Conservation (phyloP, 1,284 basidiomycete species). For the Ganoderma resinaceum region DNA sequence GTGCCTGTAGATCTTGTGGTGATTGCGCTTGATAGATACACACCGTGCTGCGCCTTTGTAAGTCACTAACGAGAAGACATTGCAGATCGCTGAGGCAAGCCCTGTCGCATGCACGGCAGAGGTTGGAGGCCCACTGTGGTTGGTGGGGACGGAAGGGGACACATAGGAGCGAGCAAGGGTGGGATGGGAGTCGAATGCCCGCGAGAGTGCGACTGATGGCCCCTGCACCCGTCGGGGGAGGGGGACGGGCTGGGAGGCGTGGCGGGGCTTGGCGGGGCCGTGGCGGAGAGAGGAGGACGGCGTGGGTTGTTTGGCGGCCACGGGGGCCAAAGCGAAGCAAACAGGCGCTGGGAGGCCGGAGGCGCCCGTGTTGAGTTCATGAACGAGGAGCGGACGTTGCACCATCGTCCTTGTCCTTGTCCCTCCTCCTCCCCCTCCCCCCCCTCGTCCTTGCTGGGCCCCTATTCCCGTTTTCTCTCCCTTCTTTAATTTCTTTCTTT, state of each 20-base stretch:
- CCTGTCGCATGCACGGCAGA: not conserved
- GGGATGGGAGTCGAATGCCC: not conserved
- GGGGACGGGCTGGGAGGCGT: not conserved
- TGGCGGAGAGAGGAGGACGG: not conserved
- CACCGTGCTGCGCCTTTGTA: not conserved
- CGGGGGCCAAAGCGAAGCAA: slow-evolving; percentile 29
- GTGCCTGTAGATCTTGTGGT: slow-evolving; percentile 31
- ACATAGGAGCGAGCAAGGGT: not conserved
- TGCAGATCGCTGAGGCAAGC: slow-evolving; percentile 24
- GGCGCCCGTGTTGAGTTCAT: slow-evolving; percentile 28
- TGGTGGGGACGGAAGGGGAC: not conserved
- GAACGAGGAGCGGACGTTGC: slow-evolving; percentile 9
- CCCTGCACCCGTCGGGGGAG: not conserved
- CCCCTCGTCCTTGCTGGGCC: slow-evolving; percentile 32
- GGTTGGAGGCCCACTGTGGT: not conserved
- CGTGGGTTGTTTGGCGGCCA: slow-evolving; percentile 18
- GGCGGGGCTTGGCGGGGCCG: not conserved
- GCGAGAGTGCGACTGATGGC: not conserved
- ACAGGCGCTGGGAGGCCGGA: slow-evolving; percentile 15
- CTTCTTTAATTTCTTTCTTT: slow-evolving; percentile 36
- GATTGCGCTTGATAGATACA: slow-evolving; percentile 29
- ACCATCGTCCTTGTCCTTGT: slow-evolving; percentile 23
- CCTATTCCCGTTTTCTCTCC: slow-evolving; percentile 24
- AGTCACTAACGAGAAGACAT: not conserved
- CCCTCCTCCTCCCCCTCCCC: slow-evolving; percentile 11